Evolutionary conservation across 1,284 basidiomycete genomes (phyloP), one percentile per base, ranked within the genome.

Genomic region (Ceratobasidium sp.): DNA sequence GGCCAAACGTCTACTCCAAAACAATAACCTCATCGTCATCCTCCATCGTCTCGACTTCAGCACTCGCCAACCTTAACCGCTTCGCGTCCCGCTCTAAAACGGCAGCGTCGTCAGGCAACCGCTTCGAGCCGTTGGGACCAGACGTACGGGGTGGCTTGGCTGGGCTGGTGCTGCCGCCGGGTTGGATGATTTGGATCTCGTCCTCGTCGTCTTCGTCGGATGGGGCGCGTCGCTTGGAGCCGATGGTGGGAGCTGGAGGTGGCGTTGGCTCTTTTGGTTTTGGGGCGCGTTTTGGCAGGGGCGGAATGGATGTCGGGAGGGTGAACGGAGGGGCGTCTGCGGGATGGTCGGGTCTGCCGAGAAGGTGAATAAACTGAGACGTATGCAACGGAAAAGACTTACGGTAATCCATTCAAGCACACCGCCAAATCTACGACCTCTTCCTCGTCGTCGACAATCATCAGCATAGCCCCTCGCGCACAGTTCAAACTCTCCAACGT

Each of bases 391-490:
- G 34, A 49, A 10, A 20, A 29, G 27, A 85, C 93, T 78, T 75
- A 94, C 92, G 90, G 87, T 52, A 92, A 81, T 35, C 80, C 78
- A 49, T 86, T 85, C 31, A 96, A 76, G 1, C 85, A 89, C n/a
- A 95, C 83, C 13, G 88, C 84, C 50, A 96, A 84, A 1, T 89
- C 91, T 10, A 83, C 86, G 76, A 82, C 85, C 73, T 88, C 87
- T n/a, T 86, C 90, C 49, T 96, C 93, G 75, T 96, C 94, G 76
- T 96, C 94, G 0, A 89, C 89, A 29, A 98, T 88, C 0, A 88
- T 89, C 73, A 99, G 76, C 78, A 96, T 94, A 78, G 89, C 93
- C 13, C 93, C 92, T 49, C 84, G 78, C 0, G 83, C 84, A 25
- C 93, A 86, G 55, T 84, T 87, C 60, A 96, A 76, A 72, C 89